Evolutionary conservation across 2,329 filamentous ascomycete species (phyloP).

Genomic region (Botrytis sinoallii): DNA sequence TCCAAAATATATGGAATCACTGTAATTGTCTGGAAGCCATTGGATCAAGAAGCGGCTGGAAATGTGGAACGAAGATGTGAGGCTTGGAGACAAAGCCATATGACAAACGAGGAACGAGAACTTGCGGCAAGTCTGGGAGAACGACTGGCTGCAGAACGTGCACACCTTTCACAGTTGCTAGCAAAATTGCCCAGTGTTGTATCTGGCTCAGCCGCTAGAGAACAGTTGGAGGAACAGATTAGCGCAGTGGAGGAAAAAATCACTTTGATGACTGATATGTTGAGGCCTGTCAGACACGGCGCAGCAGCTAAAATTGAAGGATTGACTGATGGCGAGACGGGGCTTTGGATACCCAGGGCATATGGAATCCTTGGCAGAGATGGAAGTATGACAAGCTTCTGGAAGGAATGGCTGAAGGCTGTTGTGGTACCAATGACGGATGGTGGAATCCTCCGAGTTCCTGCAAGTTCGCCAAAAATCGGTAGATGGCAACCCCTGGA

Average conservation of each 20-base stretch:
- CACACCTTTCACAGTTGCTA: slow-evolving; percentile 83
- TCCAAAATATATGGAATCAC: slow-evolving; percentile 90
- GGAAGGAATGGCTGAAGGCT: slow-evolving; percentile 97
- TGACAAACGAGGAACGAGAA: slow-evolving; percentile 88
- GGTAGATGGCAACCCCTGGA: slow-evolving; percentile 96
- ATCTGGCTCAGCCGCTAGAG: slow-evolving; percentile 77
- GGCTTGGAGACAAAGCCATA: slow-evolving; percentile 78
- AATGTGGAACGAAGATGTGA: slow-evolving; percentile 81
- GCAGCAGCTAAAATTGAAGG: slow-evolving; percentile 97
- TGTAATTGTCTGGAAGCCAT: slow-evolving; percentile 86
- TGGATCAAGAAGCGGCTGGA: slow-evolving; percentile 77
- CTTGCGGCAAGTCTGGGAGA: slow-evolving; percentile 88
- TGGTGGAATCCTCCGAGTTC: slow-evolving; percentile 76
- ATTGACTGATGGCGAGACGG: slow-evolving; percentile 89
- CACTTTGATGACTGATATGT: slow-evolving; percentile 89
- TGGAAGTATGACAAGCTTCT: slow-evolving; percentile 79
- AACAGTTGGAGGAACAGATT: slow-evolving; percentile 88
- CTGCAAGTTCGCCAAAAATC: slow-evolving; percentile 82
- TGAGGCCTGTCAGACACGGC: slow-evolving; percentile 87
- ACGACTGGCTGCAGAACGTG: slow-evolving; percentile 80
- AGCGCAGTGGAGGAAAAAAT: slow-evolving; percentile 97
- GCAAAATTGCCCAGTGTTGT: slow-evolving; percentile 76
- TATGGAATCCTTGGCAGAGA: slow-evolving; percentile 92
- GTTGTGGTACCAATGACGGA: slow-evolving; percentile 95
- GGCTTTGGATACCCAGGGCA: slow-evolving; percentile 90